Conservation (phyloP, 192 early-diverging fungal species). For the Fimicolochytrium jonesii region DNA sequence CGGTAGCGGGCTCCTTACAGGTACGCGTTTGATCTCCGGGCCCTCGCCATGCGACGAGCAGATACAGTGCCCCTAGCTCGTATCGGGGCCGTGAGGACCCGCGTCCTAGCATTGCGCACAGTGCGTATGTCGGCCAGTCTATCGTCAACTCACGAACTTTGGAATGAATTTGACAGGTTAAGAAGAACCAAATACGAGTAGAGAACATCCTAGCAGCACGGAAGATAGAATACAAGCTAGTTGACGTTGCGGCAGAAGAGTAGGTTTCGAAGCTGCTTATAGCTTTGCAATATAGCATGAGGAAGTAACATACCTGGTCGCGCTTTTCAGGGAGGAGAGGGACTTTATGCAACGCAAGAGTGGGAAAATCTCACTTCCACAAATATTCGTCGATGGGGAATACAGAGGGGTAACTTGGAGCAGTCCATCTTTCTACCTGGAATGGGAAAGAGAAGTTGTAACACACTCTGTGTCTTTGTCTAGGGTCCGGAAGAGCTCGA, state of each 20-base stretch:
- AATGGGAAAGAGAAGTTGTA: no score
- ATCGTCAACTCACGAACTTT: not conserved
- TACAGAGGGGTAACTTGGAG: constrained; percentile 37
- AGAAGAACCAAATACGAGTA: constrained; percentile 33
- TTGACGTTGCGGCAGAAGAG: constrained; percentile 44
- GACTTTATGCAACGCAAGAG: constrained; percentile 37
- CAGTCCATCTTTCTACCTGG: no score
- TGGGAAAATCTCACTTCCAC: constrained; percentile 41
- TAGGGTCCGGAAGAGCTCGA: constrained; percentile 33
- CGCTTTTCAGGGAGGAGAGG: constrained; percentile 30
- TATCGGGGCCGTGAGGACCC: not conserved
- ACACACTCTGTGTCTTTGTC: no score
- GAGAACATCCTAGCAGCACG: constrained; percentile 35
- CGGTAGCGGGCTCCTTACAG: constrained; percentile 27
- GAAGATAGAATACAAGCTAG: constrained; percentile 29
- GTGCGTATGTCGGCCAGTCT: no score
- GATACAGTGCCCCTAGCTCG: not conserved
- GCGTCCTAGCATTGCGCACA: not conserved
- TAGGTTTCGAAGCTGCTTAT: constrained; percentile 1
- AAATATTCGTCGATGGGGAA: constrained; percentile 47
- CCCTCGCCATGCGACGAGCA: no score
- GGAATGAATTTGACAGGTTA: constrained; percentile 11
- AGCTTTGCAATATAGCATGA: not conserved
- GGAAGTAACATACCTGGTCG: not conserved
- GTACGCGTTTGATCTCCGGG: no score